A percentile compares a stretch with the other conserved stretches of the same genome.
These are phyloP conservation scores for Berkeleyomyces rouxiae DNA, from an alignment of 2,329 filamentous ascomycete species.

Conservation along the genomic window DNA sequence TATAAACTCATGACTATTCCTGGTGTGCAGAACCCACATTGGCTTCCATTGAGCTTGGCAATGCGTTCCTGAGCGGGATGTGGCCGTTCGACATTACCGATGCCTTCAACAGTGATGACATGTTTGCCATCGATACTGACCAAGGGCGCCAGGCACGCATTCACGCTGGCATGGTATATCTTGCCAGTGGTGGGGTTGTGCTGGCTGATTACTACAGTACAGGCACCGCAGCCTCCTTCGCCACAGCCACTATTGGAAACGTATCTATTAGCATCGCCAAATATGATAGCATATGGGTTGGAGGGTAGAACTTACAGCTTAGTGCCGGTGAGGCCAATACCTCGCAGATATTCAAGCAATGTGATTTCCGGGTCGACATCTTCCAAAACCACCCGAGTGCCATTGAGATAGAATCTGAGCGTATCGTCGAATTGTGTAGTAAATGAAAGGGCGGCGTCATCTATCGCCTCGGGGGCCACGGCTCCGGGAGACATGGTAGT, in stretches of 20 bases:
- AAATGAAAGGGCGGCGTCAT: conserved; percentile 23
- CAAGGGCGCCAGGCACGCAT: conserved; percentile 84
- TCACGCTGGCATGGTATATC: conserved; percentile 92
- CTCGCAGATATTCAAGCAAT: conserved; percentile 79
- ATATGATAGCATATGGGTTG: conserved; percentile 6
- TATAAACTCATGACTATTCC: conserved; percentile 98
- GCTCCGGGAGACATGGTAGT: neutral
- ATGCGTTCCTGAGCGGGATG: conserved; percentile 86
- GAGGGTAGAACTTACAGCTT: conserved; percentile 46
- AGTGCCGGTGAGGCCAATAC: conserved; percentile 84
- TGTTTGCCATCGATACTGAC: conserved; percentile 94
- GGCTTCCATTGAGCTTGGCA: conserved; percentile 78
- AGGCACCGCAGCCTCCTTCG: conserved; percentile 91
- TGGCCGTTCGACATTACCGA: conserved; percentile 71
- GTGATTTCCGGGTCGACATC: conserved; percentile 83
- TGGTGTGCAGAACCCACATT: conserved; percentile 89
- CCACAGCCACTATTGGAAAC: conserved; percentile 51
- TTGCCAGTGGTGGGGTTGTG: conserved; percentile 81
- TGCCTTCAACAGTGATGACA: conserved; percentile 93
- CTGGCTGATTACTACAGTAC: conserved; percentile 87
- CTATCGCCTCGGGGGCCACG: neutral
- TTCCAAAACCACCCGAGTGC: conserved; percentile 73
- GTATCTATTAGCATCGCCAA: neutral
- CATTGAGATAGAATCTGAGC: conserved; percentile 84
- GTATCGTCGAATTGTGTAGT: conserved; percentile 74